Conservation (phyloP, 2,329 filamentous ascomycete species). For the Calonectria honghensis region DNA sequence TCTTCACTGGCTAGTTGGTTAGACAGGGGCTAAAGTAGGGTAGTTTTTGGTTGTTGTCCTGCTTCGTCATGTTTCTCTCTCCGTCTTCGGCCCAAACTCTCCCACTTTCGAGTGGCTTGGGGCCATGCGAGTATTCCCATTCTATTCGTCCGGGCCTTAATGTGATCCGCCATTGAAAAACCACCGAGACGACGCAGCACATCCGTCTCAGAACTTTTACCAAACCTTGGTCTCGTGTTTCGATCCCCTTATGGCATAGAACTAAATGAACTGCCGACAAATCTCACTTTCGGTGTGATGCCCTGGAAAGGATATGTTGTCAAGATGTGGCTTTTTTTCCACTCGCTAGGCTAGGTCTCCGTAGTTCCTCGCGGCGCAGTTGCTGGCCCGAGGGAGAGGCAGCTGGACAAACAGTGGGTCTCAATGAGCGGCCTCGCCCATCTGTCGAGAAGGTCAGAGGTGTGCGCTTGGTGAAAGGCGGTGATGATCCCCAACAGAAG, state of each 20-base stretch:
- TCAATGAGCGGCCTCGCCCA: constrained; percentile 14
- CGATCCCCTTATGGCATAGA: constrained; percentile 8
- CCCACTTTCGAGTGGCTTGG: constrained; percentile 20
- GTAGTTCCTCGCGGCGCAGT: constrained; percentile 21
- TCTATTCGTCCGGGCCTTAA: constrained; percentile 21
- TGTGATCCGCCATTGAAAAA: constrained; percentile 25
- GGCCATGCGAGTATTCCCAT: not conserved
- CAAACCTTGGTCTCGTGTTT: constrained; percentile 14
- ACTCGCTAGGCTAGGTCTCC: not conserved
- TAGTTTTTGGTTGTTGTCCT: constrained; percentile 13
- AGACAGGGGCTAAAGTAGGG: constrained; percentile 19
- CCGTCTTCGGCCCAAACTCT: constrained; percentile 29
- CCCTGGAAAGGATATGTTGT: constrained; percentile 16
- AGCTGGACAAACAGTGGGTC: constrained; percentile 12
- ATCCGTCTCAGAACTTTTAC: constrained; percentile 21
- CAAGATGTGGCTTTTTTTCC: constrained; percentile 8
- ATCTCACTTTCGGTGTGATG: constrained; percentile 8
- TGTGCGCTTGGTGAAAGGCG: not conserved
- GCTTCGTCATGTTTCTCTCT: constrained; percentile 26
- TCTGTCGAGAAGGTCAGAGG: not conserved
- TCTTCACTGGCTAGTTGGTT: constrained; percentile 17
- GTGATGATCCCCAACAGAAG: not conserved
- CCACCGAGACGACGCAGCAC: constrained; percentile 27
- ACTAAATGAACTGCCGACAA: constrained; percentile 11
- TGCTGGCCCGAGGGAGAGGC: constrained; percentile 10